These are phyloP conservation scores for Craterostigma plantagineum DNA, from an alignment of 257 asterid genomes.

Conservation along the genomic window DNA sequence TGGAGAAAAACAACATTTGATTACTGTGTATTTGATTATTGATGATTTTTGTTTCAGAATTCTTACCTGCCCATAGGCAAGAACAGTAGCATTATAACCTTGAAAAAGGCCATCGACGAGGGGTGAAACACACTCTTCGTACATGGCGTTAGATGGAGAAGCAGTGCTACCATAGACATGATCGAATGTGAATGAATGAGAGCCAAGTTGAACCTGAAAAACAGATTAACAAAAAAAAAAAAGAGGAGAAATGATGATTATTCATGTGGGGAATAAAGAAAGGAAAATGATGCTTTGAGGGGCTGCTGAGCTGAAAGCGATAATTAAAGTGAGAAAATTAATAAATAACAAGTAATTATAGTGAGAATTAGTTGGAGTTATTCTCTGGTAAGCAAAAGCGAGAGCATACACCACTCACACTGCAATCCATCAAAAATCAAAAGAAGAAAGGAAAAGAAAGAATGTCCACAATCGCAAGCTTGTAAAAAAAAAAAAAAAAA, in stretches of 20 bases:
- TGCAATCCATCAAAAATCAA: too few species aligned
- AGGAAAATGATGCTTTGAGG: not conserved
- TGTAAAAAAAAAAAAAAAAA: too few species aligned
- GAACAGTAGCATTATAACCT: conserved; percentile 97
- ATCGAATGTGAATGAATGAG: conserved; percentile 92
- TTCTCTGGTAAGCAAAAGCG: too few species aligned
- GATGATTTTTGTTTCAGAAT: conserved; percentile 1
- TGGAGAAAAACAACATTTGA: not conserved
- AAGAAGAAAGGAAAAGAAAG: too few species aligned
- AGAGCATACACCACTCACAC: too few species aligned
- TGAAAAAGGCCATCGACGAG: conserved; percentile 92
- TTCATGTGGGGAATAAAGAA: too few species aligned
- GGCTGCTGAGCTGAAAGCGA: too few species aligned
- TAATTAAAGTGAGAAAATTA: too few species aligned
- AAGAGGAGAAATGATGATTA: too few species aligned
- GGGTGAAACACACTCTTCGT: conserved; percentile 88
- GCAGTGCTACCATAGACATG: conserved; percentile 84
- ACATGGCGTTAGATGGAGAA: conserved; percentile 73
- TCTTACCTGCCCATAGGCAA: conserved; percentile 98
- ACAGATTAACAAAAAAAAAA: not conserved
- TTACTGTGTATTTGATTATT: not conserved
- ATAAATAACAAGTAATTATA: too few species aligned
- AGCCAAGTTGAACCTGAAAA: conserved; percentile 73
- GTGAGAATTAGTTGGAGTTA: too few species aligned
- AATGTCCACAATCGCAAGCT: too few species aligned